Evolutionary conservation across 257 asterid species (phyloP), one percentile per base, ranked within the genome.

Genomic region (Primulina tabacum): DNA sequence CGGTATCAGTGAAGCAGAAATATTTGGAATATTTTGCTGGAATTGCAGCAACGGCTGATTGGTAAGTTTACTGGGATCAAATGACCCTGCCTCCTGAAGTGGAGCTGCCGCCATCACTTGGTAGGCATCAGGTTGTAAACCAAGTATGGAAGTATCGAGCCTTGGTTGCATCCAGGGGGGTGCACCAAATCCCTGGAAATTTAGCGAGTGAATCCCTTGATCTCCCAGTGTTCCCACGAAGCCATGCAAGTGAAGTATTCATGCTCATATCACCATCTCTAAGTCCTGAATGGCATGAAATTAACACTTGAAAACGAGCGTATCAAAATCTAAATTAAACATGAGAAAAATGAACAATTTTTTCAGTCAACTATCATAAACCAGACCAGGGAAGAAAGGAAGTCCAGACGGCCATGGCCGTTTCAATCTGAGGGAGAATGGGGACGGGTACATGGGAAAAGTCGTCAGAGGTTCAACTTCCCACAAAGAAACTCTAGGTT

Each of bases 401-500:
- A 87, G 29, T 71, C 91, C 96, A 38, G 96, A 74, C 26, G 96
- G 93, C 98, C 96, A 92, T 5, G 96, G 96, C 52, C 98, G 83
- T 77, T 92, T 92, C 79, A 89, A 67, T 80, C 98, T 83, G 74
- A 89, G 90, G 70, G 96, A 86, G 81, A 86, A 92, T 32, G 96
- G 95, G 67, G 96, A 89, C 0, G 96, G 96, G 76, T 92, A 89
- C 96, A 89, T 89, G 8, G 96, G 98, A 68, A 87, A 92, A 43
- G 98, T 92, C 14, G 96, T 86, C 43, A 92, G 77, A 33, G 95
- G 96, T 68, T 92, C 98, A 30, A 92, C 86, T 73, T 89, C 98
- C 98, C 98, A 92, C 77, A 92, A 71, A 33, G 98, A 92, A 73
- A 89, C 98, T 76, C 96, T 83, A 7, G 94, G 98, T 74, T 89